phyloP scores from a whole-genome alignment of 208 protist genomes.

The Naegleria gruberi region DNA sequence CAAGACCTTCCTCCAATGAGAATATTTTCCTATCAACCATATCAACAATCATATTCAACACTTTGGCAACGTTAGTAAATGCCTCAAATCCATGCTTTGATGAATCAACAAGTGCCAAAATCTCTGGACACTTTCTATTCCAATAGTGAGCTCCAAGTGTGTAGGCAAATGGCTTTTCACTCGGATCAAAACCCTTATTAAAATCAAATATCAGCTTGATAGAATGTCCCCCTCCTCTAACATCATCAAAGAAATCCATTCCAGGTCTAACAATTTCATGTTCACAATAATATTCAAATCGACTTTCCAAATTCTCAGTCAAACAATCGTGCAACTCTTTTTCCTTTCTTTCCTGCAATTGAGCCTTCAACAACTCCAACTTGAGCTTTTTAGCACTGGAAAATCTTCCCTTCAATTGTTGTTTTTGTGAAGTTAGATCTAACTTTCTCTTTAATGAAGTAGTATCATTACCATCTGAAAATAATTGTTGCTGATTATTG shows the following conservation, averaged over 20 bases:
- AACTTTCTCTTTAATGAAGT: too few relatives aligned
- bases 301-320: background rate
- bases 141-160: background rate
- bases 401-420: too few relatives aligned
- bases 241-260: background rate
- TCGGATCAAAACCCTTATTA: background rate
- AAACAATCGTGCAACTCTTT: background rate
- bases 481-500: background rate
- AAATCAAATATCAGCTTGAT: background rate
- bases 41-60: background rate
- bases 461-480: background rate
- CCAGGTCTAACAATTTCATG: background rate
- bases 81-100: too few relatives aligned
- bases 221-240: background rate
- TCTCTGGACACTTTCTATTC: background rate
- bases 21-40: background rate
- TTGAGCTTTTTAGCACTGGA: too few relatives aligned
- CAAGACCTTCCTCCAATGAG: background rate
- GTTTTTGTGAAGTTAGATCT: too few relatives aligned
- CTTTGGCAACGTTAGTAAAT: background rate
- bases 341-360: too few relatives aligned
- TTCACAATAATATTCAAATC: background rate
- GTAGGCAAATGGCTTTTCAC: background rate
- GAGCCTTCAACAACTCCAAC: too few relatives aligned
- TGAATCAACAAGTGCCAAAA: background rate